Conservation (phyloP, 495 filamentous ascomycete species). For the Xylaria curta region DNA sequence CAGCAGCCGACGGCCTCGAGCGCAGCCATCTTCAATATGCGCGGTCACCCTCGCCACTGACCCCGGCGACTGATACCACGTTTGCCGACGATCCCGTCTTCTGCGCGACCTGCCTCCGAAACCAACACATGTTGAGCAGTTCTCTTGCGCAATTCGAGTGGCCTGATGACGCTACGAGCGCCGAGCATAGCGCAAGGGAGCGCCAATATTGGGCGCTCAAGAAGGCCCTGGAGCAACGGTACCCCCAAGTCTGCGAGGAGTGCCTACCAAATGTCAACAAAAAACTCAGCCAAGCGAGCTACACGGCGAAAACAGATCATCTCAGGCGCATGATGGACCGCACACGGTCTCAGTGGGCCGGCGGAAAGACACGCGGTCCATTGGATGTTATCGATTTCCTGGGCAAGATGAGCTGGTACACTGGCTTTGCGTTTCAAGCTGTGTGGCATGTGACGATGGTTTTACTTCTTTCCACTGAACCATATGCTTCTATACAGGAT, state of each 20-base stretch:
- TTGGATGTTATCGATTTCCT: conserved; percentile 59
- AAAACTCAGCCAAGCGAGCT: conserved; percentile 69
- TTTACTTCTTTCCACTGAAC: conserved; percentile 27
- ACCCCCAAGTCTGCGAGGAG: conserved; percentile 81
- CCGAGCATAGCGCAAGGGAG: conserved; percentile 61
- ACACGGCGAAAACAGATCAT: conserved; percentile 80
- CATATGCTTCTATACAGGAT: conserved; percentile 21
- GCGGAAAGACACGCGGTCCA: conserved; percentile 47
- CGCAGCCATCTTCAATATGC: conserved; percentile 46
- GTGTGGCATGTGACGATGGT: conserved; percentile 57
- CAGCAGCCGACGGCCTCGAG: conserved; percentile 47
- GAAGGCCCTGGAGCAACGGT: conserved; percentile 70
- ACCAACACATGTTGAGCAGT: conserved; percentile 76
- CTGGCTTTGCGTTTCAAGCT: conserved; percentile 60
- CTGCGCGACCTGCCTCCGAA: conserved; percentile 78
- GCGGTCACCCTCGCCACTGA: conserved; percentile 39
- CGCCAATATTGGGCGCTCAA: conserved; percentile 65
- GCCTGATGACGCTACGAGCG: conserved; percentile 68
- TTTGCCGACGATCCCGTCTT: conserved; percentile 60
- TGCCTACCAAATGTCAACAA: conserved; percentile 72
- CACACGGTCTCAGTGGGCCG: conserved; percentile 56
- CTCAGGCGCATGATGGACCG: conserved; percentile 74
- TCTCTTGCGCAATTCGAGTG: conserved; percentile 72
- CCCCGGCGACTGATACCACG: neutral
- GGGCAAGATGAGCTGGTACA: conserved; percentile 57